Conservation (phyloP, 208 protist species). For the Acanthamoeba royreba region DNA sequence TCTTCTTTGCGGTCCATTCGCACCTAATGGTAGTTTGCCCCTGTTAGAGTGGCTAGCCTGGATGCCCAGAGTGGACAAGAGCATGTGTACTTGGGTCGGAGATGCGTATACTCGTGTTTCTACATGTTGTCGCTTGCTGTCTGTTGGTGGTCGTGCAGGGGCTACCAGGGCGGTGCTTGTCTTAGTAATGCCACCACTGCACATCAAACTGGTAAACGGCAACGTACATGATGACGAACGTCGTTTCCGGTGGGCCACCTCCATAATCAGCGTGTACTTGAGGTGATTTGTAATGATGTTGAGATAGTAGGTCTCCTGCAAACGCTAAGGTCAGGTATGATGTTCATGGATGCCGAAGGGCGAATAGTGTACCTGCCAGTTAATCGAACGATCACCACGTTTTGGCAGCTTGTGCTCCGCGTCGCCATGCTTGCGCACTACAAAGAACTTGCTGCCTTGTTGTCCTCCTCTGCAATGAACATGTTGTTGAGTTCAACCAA, state of each 20-base stretch:
- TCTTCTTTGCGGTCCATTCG: slow-evolving; percentile 17
- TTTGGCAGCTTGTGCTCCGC: neutral
- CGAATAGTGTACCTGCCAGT: neutral
- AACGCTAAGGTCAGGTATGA: neutral
- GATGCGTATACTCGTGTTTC: neutral
- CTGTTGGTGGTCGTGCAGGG: neutral
- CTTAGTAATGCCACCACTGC: neutral
- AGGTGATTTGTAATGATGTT: slow-evolving; percentile 23
- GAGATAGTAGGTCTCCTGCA: slow-evolving; percentile 17
- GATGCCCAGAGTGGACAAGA: neutral
- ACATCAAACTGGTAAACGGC: neutral
- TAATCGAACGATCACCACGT: neutral
- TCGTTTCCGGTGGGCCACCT: neutral
- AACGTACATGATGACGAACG: neutral
- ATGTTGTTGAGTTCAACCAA: neutral
- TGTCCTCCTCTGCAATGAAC: neutral
- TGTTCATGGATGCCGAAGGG: neutral
- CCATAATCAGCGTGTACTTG: slow-evolving; percentile 11
- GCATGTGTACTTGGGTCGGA: neutral
- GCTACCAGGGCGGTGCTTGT: neutral
- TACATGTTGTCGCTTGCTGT: neutral
- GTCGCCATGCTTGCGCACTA: neutral
- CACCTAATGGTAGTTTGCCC: neutral
- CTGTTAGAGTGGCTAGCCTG: neutral
- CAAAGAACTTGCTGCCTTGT: neutral